Evolutionary conservation across 495 filamentous ascomycete species (phyloP).

Genomic region (Penicillium crystallinum): DNA sequence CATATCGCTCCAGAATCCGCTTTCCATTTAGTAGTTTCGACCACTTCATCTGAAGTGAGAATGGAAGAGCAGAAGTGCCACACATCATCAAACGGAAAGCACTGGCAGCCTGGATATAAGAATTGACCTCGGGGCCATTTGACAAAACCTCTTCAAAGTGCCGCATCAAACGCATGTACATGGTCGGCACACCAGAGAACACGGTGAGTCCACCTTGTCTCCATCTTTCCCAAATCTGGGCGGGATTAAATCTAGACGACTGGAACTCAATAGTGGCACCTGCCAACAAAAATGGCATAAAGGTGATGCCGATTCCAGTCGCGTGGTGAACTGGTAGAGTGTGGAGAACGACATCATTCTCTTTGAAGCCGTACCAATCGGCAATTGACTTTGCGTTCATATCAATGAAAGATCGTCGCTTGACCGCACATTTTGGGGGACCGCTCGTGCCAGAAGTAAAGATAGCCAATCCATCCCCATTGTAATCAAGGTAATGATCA

Average conservation of each 20-base stretch:
- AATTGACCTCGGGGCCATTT: conserved; percentile 11
- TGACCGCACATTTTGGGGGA: conserved; percentile 39
- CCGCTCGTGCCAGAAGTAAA: conserved; percentile 44
- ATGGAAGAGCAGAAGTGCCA: conserved; percentile 41
- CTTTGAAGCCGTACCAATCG: conserved; percentile 22
- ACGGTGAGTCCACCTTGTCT: conserved; percentile 35
- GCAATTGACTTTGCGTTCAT: conserved; percentile 21
- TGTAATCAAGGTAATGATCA: conserved; percentile 18
- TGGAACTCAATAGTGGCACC: conserved; percentile 43
- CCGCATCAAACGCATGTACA: conserved; percentile 45
- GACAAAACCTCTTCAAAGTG: conserved; percentile 34
- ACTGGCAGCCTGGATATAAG: conserved; percentile 34
- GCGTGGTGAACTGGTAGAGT: conserved; percentile 45
- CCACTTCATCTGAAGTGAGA: conserved; percentile 36
- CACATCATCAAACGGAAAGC: conserved; percentile 38
- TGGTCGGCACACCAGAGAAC: conserved; percentile 48
- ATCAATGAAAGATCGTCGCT: conserved; percentile 22
- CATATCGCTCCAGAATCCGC: conserved; percentile 41
- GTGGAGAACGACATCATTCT: conserved; percentile 28
- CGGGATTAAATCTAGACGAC: conserved; percentile 37
- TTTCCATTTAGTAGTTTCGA: conserved; percentile 38
- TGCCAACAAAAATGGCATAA: conserved; percentile 39
- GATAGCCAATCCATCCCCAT: conserved; percentile 23
- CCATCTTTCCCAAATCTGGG: conserved; percentile 46
- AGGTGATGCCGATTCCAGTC: conserved; percentile 41